Conservation (phyloP, 352 stramenopile genomes). For the Phytopythium montanum region DNA sequence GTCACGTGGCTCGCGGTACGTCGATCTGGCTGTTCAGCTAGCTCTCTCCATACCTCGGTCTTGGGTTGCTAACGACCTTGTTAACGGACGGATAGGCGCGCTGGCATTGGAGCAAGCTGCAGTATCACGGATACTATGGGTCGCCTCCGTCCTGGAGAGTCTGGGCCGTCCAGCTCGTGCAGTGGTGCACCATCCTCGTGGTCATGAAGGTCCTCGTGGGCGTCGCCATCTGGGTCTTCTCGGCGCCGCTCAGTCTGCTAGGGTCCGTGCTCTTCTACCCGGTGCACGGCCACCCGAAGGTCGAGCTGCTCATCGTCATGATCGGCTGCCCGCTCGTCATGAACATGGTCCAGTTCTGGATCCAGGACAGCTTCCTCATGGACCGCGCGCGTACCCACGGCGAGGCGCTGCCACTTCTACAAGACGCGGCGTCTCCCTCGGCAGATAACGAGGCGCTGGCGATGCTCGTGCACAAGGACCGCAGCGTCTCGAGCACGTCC, state of each 20-base stretch:
- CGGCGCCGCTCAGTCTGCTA: constrained; percentile 49
- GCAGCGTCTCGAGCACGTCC: constrained; percentile 32
- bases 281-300: constrained; percentile 63
- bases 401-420: constrained; percentile 33
- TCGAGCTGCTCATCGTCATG: constrained; percentile 83
- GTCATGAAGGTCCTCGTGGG: constrained; percentile 73
- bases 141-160: constrained; percentile 60
- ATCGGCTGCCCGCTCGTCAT: constrained; percentile 80
- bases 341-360: constrained; percentile 88
- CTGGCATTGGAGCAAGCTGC: constrained; percentile 54
- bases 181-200: constrained; percentile 62
- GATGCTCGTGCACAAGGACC: constrained; percentile 23
- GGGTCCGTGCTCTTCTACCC: constrained; percentile 66
- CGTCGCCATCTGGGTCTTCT: constrained; percentile 56
- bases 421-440: background rate
- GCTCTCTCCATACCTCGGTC: background rate
- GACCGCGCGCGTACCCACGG: constrained; percentile 28
- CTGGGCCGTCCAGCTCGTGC: constrained; percentile 57
- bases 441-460: background rate
- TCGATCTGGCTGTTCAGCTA: background rate
- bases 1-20: constrained; percentile 51
- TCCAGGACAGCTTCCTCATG: constrained; percentile 81
- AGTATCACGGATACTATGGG: constrained; percentile 63
- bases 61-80: background rate
- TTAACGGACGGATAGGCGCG: constrained; percentile 23